Percentiles rank a stretch among this genome's conserved stretches.
Conservation (phyloP, 192 early-diverging fungal species). For the Gonapodya prolifera region DNA sequence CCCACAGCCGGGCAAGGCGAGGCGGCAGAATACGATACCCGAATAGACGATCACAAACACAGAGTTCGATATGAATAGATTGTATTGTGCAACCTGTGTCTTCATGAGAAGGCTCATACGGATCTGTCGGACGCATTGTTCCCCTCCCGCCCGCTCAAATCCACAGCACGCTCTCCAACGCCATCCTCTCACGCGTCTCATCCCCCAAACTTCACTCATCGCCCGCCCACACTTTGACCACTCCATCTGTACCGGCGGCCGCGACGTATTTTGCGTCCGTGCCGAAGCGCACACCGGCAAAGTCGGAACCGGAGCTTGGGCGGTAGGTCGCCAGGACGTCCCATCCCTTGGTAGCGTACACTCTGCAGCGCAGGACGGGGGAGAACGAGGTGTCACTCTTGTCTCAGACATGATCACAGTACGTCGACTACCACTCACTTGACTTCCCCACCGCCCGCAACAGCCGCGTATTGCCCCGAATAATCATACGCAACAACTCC, state of each 20-base stretch:
- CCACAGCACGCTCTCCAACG: too few relatives aligned
- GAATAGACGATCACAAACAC: too few relatives aligned
- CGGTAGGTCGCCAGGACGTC: neutral
- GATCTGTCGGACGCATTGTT: too few relatives aligned
- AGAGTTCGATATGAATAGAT: too few relatives aligned
- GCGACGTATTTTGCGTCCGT: conserved; percentile 38
- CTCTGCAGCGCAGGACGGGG: neutral
- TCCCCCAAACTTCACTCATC: too few relatives aligned
- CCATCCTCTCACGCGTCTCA: too few relatives aligned
- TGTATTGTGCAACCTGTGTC: too few relatives aligned
- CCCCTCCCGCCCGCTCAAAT: too few relatives aligned
- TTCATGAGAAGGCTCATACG: too few relatives aligned
- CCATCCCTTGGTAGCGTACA: neutral
- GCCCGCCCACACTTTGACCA: conserved; percentile 34
- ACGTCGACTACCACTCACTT: conserved; percentile 12
- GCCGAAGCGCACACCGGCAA: conserved; percentile 43
- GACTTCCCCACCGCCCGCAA: conserved; percentile 36
- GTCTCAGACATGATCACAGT: neutral
- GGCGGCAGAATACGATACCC: too few relatives aligned
- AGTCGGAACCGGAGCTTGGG: conserved; percentile 12
- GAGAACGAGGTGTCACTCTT: neutral
- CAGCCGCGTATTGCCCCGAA: conserved; percentile 71
- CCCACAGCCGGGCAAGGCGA: too few relatives aligned
- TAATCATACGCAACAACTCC: conserved; percentile 62
- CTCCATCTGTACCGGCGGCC: conserved; percentile 40